Base-by-base conservation (phyloP, 352 stramenopile species). In the Pythium pyrilobum region DNA sequence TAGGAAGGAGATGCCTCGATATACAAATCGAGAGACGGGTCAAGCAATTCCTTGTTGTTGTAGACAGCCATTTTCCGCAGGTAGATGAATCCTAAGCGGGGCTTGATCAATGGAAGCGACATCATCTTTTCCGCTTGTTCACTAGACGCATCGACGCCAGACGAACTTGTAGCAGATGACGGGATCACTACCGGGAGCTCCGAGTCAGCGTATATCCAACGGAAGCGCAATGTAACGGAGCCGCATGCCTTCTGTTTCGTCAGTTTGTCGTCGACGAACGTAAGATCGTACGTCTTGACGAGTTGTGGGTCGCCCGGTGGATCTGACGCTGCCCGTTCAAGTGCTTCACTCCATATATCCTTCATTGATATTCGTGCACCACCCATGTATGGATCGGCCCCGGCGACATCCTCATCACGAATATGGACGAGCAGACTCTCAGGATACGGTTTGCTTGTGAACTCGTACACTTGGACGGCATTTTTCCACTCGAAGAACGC, bases 401-500 rank as follows among this genome's bases (percentile, higher is more conserved):
- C 61, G 18, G 71, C 43, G n/a, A 56, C 33, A 50, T 79, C 69
- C 21, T 78, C 63, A 27, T 84, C 73, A 3, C 66, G 63, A n/a
- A 84, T 42, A 36, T 69, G 51, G 8, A 84, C 39, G 5, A 66
- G 4, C 7, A 84, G 43, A 10, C 51, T 60, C 1, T 36, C 29
- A 5, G 69, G 66, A 15, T 74, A 72, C 13, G 65, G 62, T 24
- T 73, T 78, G 24, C 62, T 28, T 5, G 37, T 49, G 32, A 76
- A 59, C 5, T 72, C 60, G 43, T 76, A 80, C 5, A 75, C 54
- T 51, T 83, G 72, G 7, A 60, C 46, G 3, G 72, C 56, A 27
- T 78, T 67, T 18, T 64, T 58, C 73, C 73, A 84, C 51, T 80
- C 68, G 12, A 79, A 71, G 42, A 77, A 77, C 5, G 69, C 47